Percentiles rank a stretch among this genome's conserved stretches.
Evolutionary conservation across 345 rosid species (phyloP).

Genomic region (Euphorbia peplus): DNA sequence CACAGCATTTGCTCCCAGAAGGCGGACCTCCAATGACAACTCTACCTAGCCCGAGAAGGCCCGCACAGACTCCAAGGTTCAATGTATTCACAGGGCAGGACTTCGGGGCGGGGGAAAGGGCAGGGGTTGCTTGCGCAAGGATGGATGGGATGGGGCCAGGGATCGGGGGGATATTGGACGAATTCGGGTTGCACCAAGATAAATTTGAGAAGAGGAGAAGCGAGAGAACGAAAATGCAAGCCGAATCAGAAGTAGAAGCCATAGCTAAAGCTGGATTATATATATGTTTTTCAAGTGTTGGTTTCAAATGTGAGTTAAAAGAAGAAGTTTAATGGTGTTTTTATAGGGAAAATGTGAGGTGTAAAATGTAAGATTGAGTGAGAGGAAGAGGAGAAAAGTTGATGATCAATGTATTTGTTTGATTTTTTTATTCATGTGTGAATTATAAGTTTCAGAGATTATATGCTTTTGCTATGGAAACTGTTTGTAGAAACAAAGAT

Average conservation of each 20-base stretch:
- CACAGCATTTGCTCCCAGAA: conserved; percentile 42
- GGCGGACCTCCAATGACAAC: conserved; percentile 35
- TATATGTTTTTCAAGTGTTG: background rate
- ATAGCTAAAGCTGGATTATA: conserved; percentile 18
- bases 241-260: conserved; percentile 39
- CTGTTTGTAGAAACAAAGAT: background rate
- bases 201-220: conserved; percentile 31
- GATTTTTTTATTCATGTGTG: conserved; percentile 31
- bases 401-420: conserved; percentile 26
- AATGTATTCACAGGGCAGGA: conserved; percentile 43
- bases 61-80: conserved; percentile 52
- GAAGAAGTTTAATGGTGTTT: background rate
- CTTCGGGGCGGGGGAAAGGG: too few relatives aligned
- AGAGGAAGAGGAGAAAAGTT: conserved; percentile 35
- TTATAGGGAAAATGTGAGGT: conserved; percentile 44
- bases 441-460: too few relatives aligned
- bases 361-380: conserved; percentile 23
- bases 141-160: too few relatives aligned
- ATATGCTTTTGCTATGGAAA: too few relatives aligned
- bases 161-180: too few relatives aligned
- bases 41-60: conserved; percentile 41
- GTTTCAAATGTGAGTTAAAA: background rate
- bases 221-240: conserved; percentile 27
- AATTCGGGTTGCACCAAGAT: conserved; percentile 30
- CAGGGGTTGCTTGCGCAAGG: too few relatives aligned